A percentile compares a stretch with the other conserved stretches of the same genome.
Conservation (phyloP, 306 rosid species). For the Vicia villosa region DNA sequence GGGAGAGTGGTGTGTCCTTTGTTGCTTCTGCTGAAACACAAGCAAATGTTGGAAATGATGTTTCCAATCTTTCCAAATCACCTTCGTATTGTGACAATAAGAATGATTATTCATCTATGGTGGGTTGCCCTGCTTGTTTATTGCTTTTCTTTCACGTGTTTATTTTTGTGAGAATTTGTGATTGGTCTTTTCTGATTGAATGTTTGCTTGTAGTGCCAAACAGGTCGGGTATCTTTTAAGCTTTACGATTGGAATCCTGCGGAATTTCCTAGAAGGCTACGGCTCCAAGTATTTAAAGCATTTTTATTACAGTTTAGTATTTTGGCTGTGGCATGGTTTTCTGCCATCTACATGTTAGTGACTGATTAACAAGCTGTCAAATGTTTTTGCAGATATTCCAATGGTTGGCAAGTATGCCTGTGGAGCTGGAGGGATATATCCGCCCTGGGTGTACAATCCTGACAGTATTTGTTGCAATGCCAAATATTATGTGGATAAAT, state of each 20-base stretch:
- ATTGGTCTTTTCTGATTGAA: slow-evolving; percentile 45
- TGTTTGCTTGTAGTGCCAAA: slow-evolving; percentile 79
- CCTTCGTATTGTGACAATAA: slow-evolving; percentile 66
- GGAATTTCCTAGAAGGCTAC: slow-evolving; percentile 95
- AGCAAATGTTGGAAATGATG: slow-evolving; percentile 55
- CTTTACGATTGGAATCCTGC: slow-evolving; percentile 99
- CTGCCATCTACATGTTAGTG: slow-evolving; percentile 23
- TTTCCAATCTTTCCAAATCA: slow-evolving; percentile 57
- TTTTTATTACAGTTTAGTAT: slow-evolving; percentile 82
- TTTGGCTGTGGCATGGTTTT: slow-evolving; percentile 32
- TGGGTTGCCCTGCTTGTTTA: slow-evolving; percentile 44
- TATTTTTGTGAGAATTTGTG: slow-evolving; percentile 14
- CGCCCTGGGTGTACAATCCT: slow-evolving; percentile 96
- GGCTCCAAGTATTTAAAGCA: slow-evolving; percentile 92
- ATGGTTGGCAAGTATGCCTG: slow-evolving; percentile 95
- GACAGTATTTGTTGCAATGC: slow-evolving; percentile 89
- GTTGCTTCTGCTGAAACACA: slow-evolving; percentile 63
- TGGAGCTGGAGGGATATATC: slow-evolving; percentile 97
- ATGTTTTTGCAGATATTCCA: slow-evolving; percentile 78
- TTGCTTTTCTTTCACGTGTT: slow-evolving; percentile 6
- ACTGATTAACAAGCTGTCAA: slow-evolving; percentile 47
- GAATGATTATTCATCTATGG: slow-evolving; percentile 79
- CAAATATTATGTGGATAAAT: slow-evolving; percentile 87
- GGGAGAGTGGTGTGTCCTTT: slow-evolving; percentile 50
- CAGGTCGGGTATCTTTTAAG: slow-evolving; percentile 98